phyloP scores from a whole-genome alignment of 495 filamentous ascomycete species.

The Parathielavia hyrcaniae region DNA sequence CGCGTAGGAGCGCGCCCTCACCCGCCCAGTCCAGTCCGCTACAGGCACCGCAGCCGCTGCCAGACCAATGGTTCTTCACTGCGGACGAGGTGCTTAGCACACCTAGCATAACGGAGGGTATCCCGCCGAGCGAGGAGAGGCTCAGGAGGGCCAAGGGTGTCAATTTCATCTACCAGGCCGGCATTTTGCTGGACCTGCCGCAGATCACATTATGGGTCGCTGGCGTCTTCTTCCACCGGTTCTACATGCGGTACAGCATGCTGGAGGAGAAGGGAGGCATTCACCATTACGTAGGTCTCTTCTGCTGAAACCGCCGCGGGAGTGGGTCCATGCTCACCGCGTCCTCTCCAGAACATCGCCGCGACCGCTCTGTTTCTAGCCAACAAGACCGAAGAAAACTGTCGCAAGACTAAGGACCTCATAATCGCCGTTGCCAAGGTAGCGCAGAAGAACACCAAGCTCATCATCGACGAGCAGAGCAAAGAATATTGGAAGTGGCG shows the following conservation, averaged over 20 bases:
- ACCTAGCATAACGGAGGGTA: slow-evolving; percentile 78
- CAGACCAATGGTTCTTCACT: slow-evolving; percentile 82
- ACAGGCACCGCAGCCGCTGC: slow-evolving; percentile 25
- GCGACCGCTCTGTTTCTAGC: slow-evolving; percentile 88
- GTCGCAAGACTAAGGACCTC: slow-evolving; percentile 85
- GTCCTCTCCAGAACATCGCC: slow-evolving; percentile 56
- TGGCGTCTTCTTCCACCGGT: slow-evolving; percentile 89
- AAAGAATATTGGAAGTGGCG: slow-evolving; percentile 98
- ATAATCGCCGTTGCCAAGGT: slow-evolving; percentile 89
- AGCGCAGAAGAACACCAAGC: slow-evolving; percentile 83
- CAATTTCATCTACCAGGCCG: slow-evolving; percentile 92
- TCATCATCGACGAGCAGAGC: slow-evolving; percentile 85
- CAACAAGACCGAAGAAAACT: slow-evolving; percentile 94
- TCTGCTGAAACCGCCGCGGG: not conserved
- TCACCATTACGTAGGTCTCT: slow-evolving; percentile 69
- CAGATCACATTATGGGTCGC: slow-evolving; percentile 87
- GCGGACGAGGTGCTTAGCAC: slow-evolving; percentile 72
- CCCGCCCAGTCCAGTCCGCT: slow-evolving; percentile 34
- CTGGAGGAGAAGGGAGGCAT: slow-evolving; percentile 60
- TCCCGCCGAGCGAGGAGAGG: slow-evolving; percentile 67
- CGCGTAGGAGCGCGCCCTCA: slow-evolving; percentile 38
- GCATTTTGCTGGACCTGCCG: slow-evolving; percentile 85
- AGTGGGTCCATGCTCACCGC: not conserved
- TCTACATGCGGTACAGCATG: slow-evolving; percentile 84
- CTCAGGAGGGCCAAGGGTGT: slow-evolving; percentile 79